These are phyloP conservation scores for Wickerhamomyces silvicola DNA, from an alignment of 805 yeast genomes.

Conservation along the genomic window DNA sequence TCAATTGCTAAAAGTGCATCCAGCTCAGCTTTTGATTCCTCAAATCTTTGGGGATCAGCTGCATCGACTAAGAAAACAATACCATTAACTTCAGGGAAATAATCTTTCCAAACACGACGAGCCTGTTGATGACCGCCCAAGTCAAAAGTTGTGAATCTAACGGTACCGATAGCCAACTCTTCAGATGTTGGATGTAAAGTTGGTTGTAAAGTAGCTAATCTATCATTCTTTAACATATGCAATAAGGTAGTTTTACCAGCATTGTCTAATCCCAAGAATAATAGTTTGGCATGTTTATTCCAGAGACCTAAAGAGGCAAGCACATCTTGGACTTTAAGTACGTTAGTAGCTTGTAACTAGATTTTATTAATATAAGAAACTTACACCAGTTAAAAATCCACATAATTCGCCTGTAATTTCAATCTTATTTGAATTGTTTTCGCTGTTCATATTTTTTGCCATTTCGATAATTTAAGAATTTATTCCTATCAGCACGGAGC, in stretches of 20 bases:
- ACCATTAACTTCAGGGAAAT: constrained; percentile 98
- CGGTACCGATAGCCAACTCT: constrained; percentile 93
- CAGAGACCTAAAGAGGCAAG: constrained; percentile 74
- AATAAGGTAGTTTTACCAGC: constrained; percentile 94
- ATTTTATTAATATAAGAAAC: too few relatives aligned
- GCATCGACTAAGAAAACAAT: constrained; percentile 95
- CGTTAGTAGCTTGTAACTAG: too few relatives aligned
- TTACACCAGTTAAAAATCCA: constrained; percentile 42
- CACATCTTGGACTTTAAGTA: constrained; percentile 37
- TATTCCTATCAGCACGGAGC: too few relatives aligned
- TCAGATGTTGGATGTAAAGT: constrained; percentile 98
- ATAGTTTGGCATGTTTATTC: constrained; percentile 94
- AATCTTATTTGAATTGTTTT: constrained; percentile 1
- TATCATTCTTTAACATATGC: constrained; percentile 87
- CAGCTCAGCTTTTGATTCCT: constrained; percentile 90
- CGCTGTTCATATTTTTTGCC: too few relatives aligned
- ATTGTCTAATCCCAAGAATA: constrained; percentile 93
- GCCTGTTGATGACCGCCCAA: constrained; percentile 99
- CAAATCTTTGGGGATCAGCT: constrained; percentile 92
- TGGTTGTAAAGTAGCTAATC: constrained; percentile 96
- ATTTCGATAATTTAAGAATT: too few relatives aligned
- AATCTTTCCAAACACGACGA: constrained; percentile 98
- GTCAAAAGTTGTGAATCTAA: constrained; percentile 95
- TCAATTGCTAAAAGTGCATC: constrained; percentile 90
- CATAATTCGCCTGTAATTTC: too few relatives aligned